phyloP scores from a whole-genome alignment of 169 alveolate genomes.

The Plasmodium sp. region DNA sequence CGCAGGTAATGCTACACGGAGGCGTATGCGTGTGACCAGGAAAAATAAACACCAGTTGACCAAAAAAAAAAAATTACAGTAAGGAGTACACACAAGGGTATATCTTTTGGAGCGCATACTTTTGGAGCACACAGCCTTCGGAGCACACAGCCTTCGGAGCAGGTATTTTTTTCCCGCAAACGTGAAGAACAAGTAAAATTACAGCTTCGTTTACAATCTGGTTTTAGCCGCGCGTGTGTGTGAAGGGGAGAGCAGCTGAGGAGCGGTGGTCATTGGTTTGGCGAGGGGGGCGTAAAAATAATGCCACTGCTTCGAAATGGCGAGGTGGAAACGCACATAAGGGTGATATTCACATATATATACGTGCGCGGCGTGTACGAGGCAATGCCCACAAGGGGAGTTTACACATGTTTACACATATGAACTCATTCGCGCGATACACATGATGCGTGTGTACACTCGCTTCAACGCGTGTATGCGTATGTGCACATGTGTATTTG shows the following conservation, averaged over 20 bases:
- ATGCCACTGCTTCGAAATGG: neutral
- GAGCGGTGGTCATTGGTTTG: neutral
- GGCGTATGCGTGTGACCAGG: neutral
- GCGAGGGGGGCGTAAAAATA: neutral
- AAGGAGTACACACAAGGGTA: neutral
- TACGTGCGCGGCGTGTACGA: neutral
- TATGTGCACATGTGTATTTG: neutral
- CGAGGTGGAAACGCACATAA: neutral
- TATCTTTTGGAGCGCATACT: neutral
- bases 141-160: neutral
- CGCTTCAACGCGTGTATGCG: neutral
- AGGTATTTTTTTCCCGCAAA: neutral
- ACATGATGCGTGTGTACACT: neutral
- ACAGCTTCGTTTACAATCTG: neutral
- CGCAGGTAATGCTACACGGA: neutral
- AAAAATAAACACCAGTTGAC: neutral
- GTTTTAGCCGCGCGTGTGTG: neutral
- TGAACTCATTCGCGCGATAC: neutral
- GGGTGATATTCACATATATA: neutral
- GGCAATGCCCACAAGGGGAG: neutral
- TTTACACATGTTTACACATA: slow-evolving; percentile 7
- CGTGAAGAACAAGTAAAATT: neutral
- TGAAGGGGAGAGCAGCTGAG: neutral
- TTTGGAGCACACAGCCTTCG: neutral
- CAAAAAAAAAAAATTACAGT: neutral